Evolutionary conservation across 768 basidiomycete species (phyloP).

Genomic region (Chalciporus sphaerocephalus): DNA sequence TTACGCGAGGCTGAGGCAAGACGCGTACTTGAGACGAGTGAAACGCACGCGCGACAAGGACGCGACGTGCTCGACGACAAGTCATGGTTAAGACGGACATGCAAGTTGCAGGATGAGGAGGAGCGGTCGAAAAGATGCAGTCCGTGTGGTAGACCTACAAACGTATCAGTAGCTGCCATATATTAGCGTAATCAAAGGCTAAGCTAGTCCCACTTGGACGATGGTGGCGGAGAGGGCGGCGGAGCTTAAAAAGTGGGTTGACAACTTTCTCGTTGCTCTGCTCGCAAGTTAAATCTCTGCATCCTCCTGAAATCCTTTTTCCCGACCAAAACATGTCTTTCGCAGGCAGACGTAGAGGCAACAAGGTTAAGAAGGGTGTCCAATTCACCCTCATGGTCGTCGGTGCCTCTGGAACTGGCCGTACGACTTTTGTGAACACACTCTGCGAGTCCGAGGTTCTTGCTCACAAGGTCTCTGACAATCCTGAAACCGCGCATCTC

Average conservation of each 20-base stretch:
- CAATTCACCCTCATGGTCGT: constrained; percentile 98
- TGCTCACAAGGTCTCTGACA: constrained; percentile 78
- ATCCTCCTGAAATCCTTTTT: constrained; percentile 12
- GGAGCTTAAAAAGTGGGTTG: constrained; percentile 34
- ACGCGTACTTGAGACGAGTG: constrained; percentile 4
- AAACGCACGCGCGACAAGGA: constrained; percentile 6
- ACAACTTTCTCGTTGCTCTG: constrained; percentile 31
- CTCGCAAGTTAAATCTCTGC: constrained; percentile 26
- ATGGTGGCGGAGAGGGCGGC: constrained; percentile 29
- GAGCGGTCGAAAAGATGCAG: not conserved
- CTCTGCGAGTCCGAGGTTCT: constrained; percentile 95
- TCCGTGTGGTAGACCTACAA: too few species aligned
- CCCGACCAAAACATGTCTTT: constrained; percentile 61
- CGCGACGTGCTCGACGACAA: constrained; percentile 8
- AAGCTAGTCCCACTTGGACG: too few species aligned
- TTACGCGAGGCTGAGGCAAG: constrained; percentile 8
- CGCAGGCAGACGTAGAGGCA: constrained; percentile 80
- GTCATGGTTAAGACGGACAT: constrained; percentile 6
- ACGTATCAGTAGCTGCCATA: too few species aligned
- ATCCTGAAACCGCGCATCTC: constrained; percentile 84
- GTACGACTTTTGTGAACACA: constrained; percentile 99
- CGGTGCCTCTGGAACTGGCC: constrained; percentile 95
- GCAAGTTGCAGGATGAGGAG: not conserved
- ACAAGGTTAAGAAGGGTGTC: constrained; percentile 98
- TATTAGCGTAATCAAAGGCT: constrained; percentile 5